phyloP scores from a whole-genome alignment of 345 rosid species.

The Pugionium cornutum region DNA sequence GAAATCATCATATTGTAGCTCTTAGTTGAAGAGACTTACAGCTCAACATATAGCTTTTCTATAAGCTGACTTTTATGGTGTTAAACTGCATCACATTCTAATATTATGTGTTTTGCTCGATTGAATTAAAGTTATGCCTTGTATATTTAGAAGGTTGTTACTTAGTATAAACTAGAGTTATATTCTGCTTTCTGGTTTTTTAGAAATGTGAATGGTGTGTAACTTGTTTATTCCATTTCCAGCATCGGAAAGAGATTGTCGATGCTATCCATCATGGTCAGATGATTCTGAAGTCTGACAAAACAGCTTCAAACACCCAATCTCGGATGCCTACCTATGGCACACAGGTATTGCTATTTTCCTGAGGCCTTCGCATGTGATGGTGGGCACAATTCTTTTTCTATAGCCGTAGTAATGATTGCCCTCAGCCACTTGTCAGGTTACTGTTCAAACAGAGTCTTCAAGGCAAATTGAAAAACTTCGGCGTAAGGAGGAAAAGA shows the following conservation, averaged over 20 bases:
- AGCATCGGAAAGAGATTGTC: conserved; percentile 92
- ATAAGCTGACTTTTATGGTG: conserved; percentile 3
- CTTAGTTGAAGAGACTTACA: conserved; percentile 6
- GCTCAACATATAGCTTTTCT: conserved; percentile 1
- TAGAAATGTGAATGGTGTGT: conserved; percentile 13
- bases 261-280: conserved; percentile 83
- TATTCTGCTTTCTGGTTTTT: conserved; percentile 17
- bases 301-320: conserved; percentile 63
- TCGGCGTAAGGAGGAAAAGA: conserved; percentile 95
- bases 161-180: conserved; percentile 10
- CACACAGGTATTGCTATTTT: conserved; percentile 65
- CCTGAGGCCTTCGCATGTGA: conserved; percentile 22
- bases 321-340: conserved; percentile 92
- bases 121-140: not conserved
- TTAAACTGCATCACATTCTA: not conserved
- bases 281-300: conserved; percentile 70
- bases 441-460: conserved; percentile 90
- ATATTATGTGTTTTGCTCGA: conserved; percentile 1
- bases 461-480: conserved; percentile 89
- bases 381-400: conserved; percentile 13
- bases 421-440: conserved; percentile 50
- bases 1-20: conserved; percentile 10
- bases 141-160: conserved; percentile 19
- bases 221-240: conserved; percentile 39
- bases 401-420: conserved; percentile 10